A percentile compares a stretch with the other conserved stretches of the same genome.
phyloP scores from a whole-genome alignment of 129 eudicot species.

The Artemisia tridentata region DNA sequence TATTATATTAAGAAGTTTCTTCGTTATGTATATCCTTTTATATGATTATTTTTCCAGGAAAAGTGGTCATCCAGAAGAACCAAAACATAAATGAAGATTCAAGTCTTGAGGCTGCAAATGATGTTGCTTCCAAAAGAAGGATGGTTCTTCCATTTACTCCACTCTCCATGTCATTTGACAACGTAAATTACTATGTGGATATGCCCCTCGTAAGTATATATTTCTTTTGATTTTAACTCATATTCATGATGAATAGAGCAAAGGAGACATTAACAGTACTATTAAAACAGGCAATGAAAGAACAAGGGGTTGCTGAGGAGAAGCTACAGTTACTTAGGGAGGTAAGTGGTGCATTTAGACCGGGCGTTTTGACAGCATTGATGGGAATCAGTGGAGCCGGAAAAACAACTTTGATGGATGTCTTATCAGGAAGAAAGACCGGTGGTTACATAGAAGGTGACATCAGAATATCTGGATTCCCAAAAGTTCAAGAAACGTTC shows the following conservation, averaged over 20 bases:
- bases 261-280: no score
- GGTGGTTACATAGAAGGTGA: slow-evolving; percentile 47
- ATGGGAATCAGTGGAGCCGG: slow-evolving; percentile 66
- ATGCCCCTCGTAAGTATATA: slow-evolving; percentile 50
- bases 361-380: slow-evolving; percentile 52
- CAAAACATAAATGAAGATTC: slow-evolving; percentile 29
- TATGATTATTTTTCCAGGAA: slow-evolving; percentile 6
- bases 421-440: slow-evolving; percentile 52
- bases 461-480: slow-evolving; percentile 51
- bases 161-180: slow-evolving; percentile 54
- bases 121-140: slow-evolving; percentile 37
- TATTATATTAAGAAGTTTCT: background rate
- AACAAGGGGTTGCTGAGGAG: slow-evolving; percentile 29
- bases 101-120: slow-evolving; percentile 17
- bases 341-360: slow-evolving; percentile 47
- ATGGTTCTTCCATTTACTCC: slow-evolving; percentile 63
- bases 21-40: background rate
- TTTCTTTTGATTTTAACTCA: background rate
- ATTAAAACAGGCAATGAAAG: slow-evolving; percentile 36
- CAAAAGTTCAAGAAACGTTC: slow-evolving; percentile 46
- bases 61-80: slow-evolving; percentile 13
- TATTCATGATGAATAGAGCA: no score
- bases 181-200: slow-evolving; percentile 48
- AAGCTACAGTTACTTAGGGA: slow-evolving; percentile 39
- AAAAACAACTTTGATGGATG: slow-evolving; percentile 57